phyloP scores from a whole-genome alignment of 2,329 filamentous ascomycete species.

The Arthrobotrys sphaeroides region DNA sequence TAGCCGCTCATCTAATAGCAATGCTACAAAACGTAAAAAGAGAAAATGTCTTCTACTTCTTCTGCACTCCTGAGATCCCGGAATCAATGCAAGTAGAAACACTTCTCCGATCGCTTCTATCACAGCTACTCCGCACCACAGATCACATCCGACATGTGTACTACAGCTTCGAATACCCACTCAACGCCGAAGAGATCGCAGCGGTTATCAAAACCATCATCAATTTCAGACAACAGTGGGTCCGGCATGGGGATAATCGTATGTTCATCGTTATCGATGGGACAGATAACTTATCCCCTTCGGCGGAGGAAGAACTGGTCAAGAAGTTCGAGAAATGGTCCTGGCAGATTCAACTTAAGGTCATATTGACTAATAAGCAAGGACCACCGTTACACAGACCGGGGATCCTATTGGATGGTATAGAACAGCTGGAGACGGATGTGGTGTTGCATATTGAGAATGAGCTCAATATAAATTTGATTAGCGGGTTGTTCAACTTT shows the following conservation, averaged over 20 bases:
- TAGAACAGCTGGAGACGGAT: not conserved
- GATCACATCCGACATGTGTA: not conserved
- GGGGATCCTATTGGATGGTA: not conserved
- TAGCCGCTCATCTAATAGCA: not conserved
- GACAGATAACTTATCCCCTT: not conserved
- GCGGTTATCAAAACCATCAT: not conserved
- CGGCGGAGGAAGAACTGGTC: not conserved
- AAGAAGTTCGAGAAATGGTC: not conserved
- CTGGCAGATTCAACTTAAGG: conserved; percentile 4
- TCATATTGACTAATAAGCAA: not conserved
- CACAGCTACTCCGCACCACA: not conserved
- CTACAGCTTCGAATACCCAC: not conserved
- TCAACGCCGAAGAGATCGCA: not conserved
- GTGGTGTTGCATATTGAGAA: conserved; percentile 6
- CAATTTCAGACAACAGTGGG: not conserved
- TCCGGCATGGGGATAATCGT: not conserved
- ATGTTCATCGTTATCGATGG: conserved; percentile 12
- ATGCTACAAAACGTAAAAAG: not conserved
- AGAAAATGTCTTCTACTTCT: conserved; percentile 10
- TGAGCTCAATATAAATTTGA: not conserved
- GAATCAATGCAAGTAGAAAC: conserved; percentile 21
- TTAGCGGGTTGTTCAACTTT: not conserved
- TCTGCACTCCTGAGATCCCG: conserved; percentile 12
- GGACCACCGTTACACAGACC: not conserved
- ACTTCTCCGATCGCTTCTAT: not conserved